phyloP scores from a whole-genome alignment of 2,329 filamentous ascomycete genomes.

The Claviceps quebecensis region DNA sequence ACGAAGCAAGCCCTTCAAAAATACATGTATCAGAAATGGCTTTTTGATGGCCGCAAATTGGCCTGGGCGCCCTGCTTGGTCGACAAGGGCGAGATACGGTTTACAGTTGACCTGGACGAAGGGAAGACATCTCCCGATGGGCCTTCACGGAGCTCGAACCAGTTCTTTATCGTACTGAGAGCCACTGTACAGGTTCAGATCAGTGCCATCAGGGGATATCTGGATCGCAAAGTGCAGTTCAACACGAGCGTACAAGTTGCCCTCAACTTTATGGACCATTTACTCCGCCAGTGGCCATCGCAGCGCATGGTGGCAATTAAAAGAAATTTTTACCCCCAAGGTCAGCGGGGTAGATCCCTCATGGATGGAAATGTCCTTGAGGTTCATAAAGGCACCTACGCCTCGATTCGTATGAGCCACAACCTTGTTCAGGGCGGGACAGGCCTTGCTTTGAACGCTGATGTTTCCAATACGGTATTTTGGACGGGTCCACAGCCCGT shows the following conservation, averaged over 20 bases:
- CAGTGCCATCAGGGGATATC: constrained; percentile 48
- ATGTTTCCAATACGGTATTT: constrained; percentile 85
- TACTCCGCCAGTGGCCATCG: constrained; percentile 68
- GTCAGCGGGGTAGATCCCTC: constrained; percentile 38
- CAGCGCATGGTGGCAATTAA: constrained; percentile 57
- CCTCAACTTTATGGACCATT: constrained; percentile 83
- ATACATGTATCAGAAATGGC: constrained; percentile 36
- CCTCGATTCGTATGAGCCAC: constrained; percentile 65
- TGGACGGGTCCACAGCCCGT: constrained; percentile 40
- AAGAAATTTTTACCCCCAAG: constrained; percentile 61
- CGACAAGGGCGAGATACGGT: constrained; percentile 33
- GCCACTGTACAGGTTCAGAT: constrained; percentile 58
- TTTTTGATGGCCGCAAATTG: constrained; percentile 73
- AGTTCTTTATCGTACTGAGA: constrained; percentile 47
- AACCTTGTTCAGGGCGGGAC: constrained; percentile 32
- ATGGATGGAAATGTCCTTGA: constrained; percentile 45
- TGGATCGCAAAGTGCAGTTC: constrained; percentile 44
- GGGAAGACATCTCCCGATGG: constrained; percentile 34
- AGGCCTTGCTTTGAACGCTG: constrained; percentile 69
- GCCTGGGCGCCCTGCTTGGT: constrained; percentile 51
- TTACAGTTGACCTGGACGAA: constrained; percentile 59
- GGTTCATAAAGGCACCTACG: constrained; percentile 80
- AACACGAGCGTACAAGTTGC: constrained; percentile 59
- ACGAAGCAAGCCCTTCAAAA: constrained; percentile 41
- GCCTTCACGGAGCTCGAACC: constrained; percentile 25